Evolutionary conservation across 2,329 filamentous ascomycete genomes (phyloP), one percentile per base, ranked within the genome.

Genomic region (Rhinocladiella mackenziei): DNA sequence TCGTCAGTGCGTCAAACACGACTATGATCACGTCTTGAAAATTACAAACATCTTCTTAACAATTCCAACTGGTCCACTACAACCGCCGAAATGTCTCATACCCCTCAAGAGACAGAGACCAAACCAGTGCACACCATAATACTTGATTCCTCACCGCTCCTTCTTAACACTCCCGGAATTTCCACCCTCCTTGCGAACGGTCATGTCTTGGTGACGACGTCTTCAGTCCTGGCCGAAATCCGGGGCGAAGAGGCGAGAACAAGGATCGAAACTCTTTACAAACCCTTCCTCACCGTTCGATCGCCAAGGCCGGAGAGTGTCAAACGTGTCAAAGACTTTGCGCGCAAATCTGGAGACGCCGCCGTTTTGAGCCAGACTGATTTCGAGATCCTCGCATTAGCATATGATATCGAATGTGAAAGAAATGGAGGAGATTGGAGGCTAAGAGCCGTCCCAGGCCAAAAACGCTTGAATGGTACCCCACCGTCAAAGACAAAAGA

Each of bases 371-470:
- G 89, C 67, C 81, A 77, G 61, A 85, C 89, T 1, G 92, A 98
- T 80, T 72, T 97, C 49, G 85, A 94, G 56, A 77, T 98, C 29
- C 72, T 97, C 60, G 92, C 91, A 6, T 71, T 98, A 43, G 85
- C 88, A 1, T 97, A 97, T 64, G 92, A 98, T 63, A 64, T 97
- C n/a, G 91, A 97, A 59, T 85, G 86, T 58, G 89, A 97, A 70
- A 74, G 83, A 46, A 94, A 94, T 62, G 80, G 82, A n/a, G 89
- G 89, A 2, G 83, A 94, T 62, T 94, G 87, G 84, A 78, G 89
- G 48, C 60, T 96, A 64, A 76, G 89, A 50, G 86, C 77, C 45
- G 76, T 78, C 2, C 91, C 91, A 0, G 84, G 82, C 1, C 89
- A 95, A 63, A 89, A 89, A 64, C 65, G 76, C 1, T 61, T 89